phyloP scores from a whole-genome alignment of 306 rosid species.

The Prunus fruticosa region DNA sequence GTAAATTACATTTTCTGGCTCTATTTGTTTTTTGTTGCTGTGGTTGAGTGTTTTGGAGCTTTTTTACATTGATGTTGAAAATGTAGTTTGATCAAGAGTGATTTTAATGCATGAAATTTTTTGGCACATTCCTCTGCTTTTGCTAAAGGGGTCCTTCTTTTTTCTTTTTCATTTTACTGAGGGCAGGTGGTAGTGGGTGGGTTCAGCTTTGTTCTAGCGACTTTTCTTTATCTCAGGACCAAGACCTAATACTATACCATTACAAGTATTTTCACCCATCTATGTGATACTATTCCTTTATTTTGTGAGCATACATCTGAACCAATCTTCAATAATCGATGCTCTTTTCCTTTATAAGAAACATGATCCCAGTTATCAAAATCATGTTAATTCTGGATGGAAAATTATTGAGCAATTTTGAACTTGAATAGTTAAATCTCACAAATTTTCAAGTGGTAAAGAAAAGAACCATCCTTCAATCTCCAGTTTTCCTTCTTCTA shows the following conservation, averaged over 20 bases:
- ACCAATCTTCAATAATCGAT: neutral
- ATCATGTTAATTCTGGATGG: neutral
- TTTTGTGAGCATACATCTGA: neutral
- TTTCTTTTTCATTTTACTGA: neutral
- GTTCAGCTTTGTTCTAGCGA: slow-evolving; percentile 31
- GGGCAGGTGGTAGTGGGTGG: slow-evolving; percentile 27
- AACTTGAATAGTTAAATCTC: neutral
- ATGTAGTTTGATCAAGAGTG: neutral
- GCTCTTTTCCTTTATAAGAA: neutral
- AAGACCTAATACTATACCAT: neutral
- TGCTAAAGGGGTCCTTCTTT: slow-evolving; percentile 20
- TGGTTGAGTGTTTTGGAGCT: neutral
- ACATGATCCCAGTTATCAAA: neutral
- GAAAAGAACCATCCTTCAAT: slow-evolving; percentile 11
- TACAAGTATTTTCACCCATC: neutral
- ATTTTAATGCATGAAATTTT: neutral
- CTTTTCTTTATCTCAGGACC: slow-evolving; percentile 30
- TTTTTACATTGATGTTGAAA: slow-evolving; percentile 8
- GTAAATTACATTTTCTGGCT: neutral
- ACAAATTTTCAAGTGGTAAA: neutral
- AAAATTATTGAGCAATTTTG: neutral
- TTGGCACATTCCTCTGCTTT: slow-evolving; percentile 24
- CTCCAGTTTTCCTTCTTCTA: slow-evolving; percentile 15
- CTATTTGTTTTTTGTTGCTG: slow-evolving; percentile 10
- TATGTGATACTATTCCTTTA: neutral